phyloP scores from a whole-genome alignment of 192 early-diverging fungal genomes.

The Phlyctochytrium bullatum region DNA sequence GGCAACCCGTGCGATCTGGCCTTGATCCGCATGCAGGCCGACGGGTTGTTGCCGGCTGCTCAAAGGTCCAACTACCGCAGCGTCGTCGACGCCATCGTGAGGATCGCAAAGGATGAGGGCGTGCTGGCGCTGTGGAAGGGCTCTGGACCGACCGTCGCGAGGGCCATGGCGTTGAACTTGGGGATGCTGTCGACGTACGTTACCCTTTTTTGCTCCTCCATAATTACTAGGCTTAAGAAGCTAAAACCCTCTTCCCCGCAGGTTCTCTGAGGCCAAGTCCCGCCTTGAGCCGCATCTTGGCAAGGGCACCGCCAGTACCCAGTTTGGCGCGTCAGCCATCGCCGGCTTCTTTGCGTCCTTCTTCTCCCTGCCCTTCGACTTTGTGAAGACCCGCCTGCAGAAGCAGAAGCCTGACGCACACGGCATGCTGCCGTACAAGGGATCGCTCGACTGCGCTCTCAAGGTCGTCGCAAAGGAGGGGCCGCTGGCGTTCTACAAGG shows the following conservation, averaged over 20 bases:
- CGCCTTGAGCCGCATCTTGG: constrained; percentile 38
- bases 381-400: constrained; percentile 55
- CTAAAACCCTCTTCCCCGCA: constrained; percentile 7
- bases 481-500: constrained; percentile 48
- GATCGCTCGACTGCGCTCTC: constrained; percentile 47
- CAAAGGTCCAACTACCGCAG: constrained; percentile 43
- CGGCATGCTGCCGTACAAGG: constrained; percentile 44
- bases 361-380: constrained; percentile 55
- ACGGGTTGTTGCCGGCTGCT: constrained; percentile 38
- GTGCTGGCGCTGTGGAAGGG: constrained; percentile 46
- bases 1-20: constrained; percentile 47
- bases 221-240: background rate
- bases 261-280: constrained; percentile 45
- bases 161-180: constrained; percentile 52
- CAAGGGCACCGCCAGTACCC: constrained; percentile 20
- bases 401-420: constrained; percentile 46
- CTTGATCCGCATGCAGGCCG: constrained; percentile 46
- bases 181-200: constrained; percentile 50
- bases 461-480: constrained; percentile 48
- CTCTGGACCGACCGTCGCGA: constrained; percentile 43
- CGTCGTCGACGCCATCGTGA: constrained; percentile 39
- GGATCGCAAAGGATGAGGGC: constrained; percentile 44
- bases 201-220: background rate
- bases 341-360: constrained; percentile 58
- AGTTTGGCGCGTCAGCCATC: constrained; percentile 45